Evolutionary conservation across 2,329 filamentous ascomycete genomes (phyloP), one percentile per base, ranked within the genome.

Genomic region (Cyanodermella asteris): DNA sequence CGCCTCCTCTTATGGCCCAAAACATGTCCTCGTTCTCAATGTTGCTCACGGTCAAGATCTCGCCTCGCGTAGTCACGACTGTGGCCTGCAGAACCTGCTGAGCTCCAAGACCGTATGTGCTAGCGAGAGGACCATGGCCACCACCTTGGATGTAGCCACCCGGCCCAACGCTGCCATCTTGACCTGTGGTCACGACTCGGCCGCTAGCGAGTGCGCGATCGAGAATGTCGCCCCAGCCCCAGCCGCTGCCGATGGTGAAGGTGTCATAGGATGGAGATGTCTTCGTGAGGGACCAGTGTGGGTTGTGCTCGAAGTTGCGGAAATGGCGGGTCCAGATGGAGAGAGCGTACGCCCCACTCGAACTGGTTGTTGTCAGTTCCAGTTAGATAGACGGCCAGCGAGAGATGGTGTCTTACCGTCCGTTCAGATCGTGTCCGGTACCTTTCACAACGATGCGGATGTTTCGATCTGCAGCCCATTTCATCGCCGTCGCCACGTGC

Each of bases 271-370:
- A n/a, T n/a, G n/a, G n/a, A n/a, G n/a, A n/a, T n/a, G n/a, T n/a
- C n/a, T n/a, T n/a, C n/a, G n/a, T n/a, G n/a, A n/a, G n/a, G n/a
- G n/a, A n/a, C n/a, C n/a, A n/a, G n/a, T n/a, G n/a, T n/a, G n/a
- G n/a, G n/a, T n/a, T n/a, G n/a, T n/a, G n/a, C n/a, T n/a, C n/a
- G n/a, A n/a, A n/a, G n/a, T n/a, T n/a, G n/a, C n/a, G n/a, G n/a
- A n/a, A n/a, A n/a, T 53, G 42, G 29, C 67, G 62, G 6, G 56
- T 67, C 55, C 65, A 69, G 25, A 70, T 46, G 4, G 55, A 51
- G 4, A 69, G 40, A 1, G 59, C 51, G 2, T 67, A 66, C 13
- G 56, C 58, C 10, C 69, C 71, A 0, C 65, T 66, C 0, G 61
- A 67, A 20, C 62, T 61, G 20, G 7, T 9, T 7, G 13, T 13